Evolutionary conservation across 306 rosid genomes (phyloP), one percentile per base, ranked within the genome.

Genomic region (Dalbergia cochinchinensis): DNA sequence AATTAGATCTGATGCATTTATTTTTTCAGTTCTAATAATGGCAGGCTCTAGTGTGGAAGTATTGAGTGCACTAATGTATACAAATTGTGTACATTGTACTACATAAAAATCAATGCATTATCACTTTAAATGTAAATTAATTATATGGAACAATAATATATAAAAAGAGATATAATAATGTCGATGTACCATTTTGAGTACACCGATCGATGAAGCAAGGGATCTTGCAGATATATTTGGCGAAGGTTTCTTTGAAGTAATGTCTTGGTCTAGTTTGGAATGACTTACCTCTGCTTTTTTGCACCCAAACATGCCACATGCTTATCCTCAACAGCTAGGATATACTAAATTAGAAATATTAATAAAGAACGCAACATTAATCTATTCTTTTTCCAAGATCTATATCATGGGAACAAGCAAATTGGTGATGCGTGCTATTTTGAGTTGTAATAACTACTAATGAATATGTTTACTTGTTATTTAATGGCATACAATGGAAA

Each of bases 311-410:
- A 13, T 8, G 4, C 12, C 54, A 66, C 54, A 16, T 41, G 31
- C 12, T 45, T 3, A 26, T 69, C 61, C 60, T 69, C 15, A 69
- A 69, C 74, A 69, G 74, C 74, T 50, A 26, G 60, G 60, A 61
- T 14, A 44, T 26, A 65, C 18, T 22, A 13, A 22, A 48, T 47
- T 69, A 50, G 60, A 69, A 45, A 48, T 48, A 20, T 50, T 11
- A 50, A 13, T 61, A 69, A 48, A 48, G 44, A 26, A 69, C 48
- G 74, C 19, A 69, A 69, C 60, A 26, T 69, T 26, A 58, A 48
- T 7, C 74, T 48, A 7, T 45, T 11, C 1, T 26, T 69, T 45
- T 50, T 69, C 16, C 11, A 44, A 10, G 22, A 34, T 4, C 14
- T 35, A 12, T 19, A 12, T 44, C 58, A 68, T 20, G 37, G 12